A percentile compares a stretch with the other conserved stretches of the same genome.
These are phyloP conservation scores for Penicillium paneum DNA, from an alignment of 2,329 filamentous ascomycete species.

Conservation along the genomic window DNA sequence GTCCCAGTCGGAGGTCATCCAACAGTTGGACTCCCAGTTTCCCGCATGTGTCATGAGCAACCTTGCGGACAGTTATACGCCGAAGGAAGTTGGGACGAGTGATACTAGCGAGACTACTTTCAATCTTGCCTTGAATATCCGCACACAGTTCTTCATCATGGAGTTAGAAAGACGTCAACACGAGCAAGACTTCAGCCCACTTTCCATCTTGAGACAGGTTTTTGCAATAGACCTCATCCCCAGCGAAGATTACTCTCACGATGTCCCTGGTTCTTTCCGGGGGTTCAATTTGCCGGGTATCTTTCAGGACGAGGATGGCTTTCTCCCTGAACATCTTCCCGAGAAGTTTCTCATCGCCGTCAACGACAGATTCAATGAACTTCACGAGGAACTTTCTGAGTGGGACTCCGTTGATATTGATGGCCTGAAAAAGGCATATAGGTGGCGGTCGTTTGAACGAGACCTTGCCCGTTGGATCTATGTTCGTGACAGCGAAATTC, in stretches of 20 bases:
- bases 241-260: conserved; percentile 15
- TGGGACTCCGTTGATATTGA: conserved; percentile 42
- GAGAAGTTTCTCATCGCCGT: conserved; percentile 35
- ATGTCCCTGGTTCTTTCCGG: conserved; percentile 20
- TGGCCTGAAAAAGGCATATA: conserved; percentile 45
- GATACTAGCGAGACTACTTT: conserved; percentile 44
- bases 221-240: conserved; percentile 39
- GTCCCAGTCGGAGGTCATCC: conserved; percentile 21
- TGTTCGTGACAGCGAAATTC: conserved; percentile 46
- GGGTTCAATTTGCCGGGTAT: conserved; percentile 27
- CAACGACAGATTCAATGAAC: conserved; percentile 36
- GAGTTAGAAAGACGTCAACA: conserved; percentile 36
- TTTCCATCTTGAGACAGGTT: conserved; percentile 37
- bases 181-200: conserved; percentile 38
- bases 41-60: conserved; percentile 35
- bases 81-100: conserved; percentile 37
- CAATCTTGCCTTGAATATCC: conserved; percentile 51
- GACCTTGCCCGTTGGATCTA: conserved; percentile 47
- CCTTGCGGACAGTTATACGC: conserved; percentile 19
- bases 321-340: conserved; percentile 40
- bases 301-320: conserved; percentile 39
- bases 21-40: conserved; percentile 34
- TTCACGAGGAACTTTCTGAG: conserved; percentile 42
- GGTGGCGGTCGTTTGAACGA: conserved; percentile 51
- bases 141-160: conserved; percentile 55